Evolutionary conservation across 2,329 filamentous ascomycete species (phyloP).

Genomic region (Ophiocordyceps sinensis): DNA sequence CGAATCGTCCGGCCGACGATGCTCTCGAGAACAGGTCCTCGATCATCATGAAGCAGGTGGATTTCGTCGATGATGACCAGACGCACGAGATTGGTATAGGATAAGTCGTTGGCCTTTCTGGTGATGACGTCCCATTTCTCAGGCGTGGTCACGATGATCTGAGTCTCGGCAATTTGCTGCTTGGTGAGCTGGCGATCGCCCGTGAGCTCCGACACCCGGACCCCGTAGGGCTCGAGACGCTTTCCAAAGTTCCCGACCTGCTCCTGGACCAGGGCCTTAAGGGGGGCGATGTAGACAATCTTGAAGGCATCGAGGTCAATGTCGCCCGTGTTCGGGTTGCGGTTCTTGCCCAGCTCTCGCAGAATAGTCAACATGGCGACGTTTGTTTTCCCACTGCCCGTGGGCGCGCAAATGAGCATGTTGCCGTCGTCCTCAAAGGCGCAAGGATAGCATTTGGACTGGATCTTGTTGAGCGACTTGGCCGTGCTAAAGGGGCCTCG

Average conservation of each 20-base stretch:
- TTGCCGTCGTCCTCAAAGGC: slow-evolving; percentile 93
- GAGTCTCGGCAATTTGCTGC: slow-evolving; percentile 93
- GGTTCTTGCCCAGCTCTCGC: slow-evolving; percentile 90
- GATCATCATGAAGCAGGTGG: slow-evolving; percentile 91
- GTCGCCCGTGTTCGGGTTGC: slow-evolving; percentile 76
- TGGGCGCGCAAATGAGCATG: slow-evolving; percentile 94
- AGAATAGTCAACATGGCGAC: slow-evolving; percentile 96
- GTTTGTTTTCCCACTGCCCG: slow-evolving; percentile 95
- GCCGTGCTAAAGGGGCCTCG: slow-evolving; percentile 71
- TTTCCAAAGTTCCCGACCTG: slow-evolving; percentile 97
- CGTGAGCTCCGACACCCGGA: slow-evolving; percentile 87
- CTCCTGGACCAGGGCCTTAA: slow-evolving; percentile 93
- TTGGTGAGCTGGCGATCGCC: slow-evolving; percentile 97
- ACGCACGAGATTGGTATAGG: slow-evolving; percentile 93
- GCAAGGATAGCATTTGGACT: slow-evolving; percentile 81
- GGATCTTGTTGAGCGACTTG: slow-evolving; percentile 84
- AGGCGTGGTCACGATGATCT: slow-evolving; percentile 94
- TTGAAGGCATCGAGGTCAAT: slow-evolving; percentile 96
- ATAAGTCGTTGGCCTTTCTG: slow-evolving; percentile 88
- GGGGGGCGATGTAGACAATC: slow-evolving; percentile 91
- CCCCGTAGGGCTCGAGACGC: slow-evolving; percentile 77
- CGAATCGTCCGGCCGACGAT: slow-evolving; percentile 92
- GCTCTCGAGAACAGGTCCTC: slow-evolving; percentile 90
- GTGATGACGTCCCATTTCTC: slow-evolving; percentile 99
- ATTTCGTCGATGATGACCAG: slow-evolving; percentile 97